A percentile compares a stretch with the other conserved stretches of the same genome.
phyloP scores from a whole-genome alignment of 1,139 yeast species.

The Geotrichum macrosporum region DNA sequence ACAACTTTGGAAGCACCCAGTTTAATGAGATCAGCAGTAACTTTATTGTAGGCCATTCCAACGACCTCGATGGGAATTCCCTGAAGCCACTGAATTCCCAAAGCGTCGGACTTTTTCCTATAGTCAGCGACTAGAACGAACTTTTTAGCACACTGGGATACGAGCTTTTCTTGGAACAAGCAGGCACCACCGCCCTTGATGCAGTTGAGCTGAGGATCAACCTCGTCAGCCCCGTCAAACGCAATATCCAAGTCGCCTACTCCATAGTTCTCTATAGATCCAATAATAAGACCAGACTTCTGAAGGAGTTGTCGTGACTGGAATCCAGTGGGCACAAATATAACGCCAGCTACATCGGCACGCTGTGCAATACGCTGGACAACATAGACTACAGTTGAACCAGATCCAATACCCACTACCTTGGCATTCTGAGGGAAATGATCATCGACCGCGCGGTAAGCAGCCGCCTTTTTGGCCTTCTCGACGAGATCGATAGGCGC shows the following conservation, averaged over 20 bases:
- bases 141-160: conserved; percentile 71
- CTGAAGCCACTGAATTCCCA: conserved; percentile 80
- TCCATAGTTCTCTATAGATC: conserved; percentile 76
- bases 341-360: conserved; percentile 43
- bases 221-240: conserved; percentile 98
- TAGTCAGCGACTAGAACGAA: conserved; percentile 91
- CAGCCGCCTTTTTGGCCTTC: conserved; percentile 77
- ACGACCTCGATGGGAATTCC: conserved; percentile 97
- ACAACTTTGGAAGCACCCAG: conserved; percentile 65
- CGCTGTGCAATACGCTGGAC: conserved; percentile 92
- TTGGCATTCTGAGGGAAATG: conserved; percentile 67
- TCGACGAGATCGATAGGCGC: conserved; percentile 39
- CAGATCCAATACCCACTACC: conserved; percentile 92
- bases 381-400: conserved; percentile 92
- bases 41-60: conserved; percentile 80
- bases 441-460: conserved; percentile 88
- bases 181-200: conserved; percentile 99
- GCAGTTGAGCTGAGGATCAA: conserved; percentile 71
- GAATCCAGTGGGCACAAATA: conserved; percentile 94
- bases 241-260: conserved; percentile 70
- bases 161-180: conserved; percentile 91
- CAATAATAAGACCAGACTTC: conserved; percentile 72
- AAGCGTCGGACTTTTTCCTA: conserved; percentile 61
- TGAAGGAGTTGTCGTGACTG: conserved; percentile 85
- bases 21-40: conserved; percentile 53